Conservation (phyloP, 352 stramenopile species). For the Pythium insidiosum region DNA sequence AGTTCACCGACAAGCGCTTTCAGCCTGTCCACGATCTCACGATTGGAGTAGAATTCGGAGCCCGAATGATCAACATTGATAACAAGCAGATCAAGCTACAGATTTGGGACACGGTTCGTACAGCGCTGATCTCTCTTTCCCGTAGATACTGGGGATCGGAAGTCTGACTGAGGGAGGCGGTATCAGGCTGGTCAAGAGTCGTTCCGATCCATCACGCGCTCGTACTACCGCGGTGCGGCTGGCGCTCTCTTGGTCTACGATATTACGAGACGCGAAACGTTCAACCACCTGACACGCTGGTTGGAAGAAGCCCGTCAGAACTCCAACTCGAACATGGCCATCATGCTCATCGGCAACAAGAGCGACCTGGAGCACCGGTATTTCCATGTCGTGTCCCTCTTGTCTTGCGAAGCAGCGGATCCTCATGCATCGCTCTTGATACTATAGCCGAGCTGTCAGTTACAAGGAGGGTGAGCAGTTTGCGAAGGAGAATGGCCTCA, state of each 20-base stretch:
- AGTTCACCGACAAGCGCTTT: slow-evolving; percentile 99
- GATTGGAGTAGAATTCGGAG: slow-evolving; percentile 99
- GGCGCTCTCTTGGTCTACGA: slow-evolving; percentile 98
- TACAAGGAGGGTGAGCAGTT: slow-evolving; percentile 98
- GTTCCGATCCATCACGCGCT: slow-evolving; percentile 99
- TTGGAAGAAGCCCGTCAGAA: slow-evolving; percentile 98
- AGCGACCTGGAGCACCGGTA: slow-evolving; percentile 93
- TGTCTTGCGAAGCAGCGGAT: neutral
- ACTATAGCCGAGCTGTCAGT: slow-evolving; percentile 83
- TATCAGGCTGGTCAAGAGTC: slow-evolving; percentile 96
- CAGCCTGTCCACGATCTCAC: slow-evolving; percentile 99
- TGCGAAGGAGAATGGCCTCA: slow-evolving; percentile 98
- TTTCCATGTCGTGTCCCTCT: neutral
- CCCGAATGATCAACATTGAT: slow-evolving; percentile 98
- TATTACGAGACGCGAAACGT: slow-evolving; percentile 98
- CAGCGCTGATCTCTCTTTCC: neutral
- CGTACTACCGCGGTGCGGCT: slow-evolving; percentile 98
- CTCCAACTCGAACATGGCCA: slow-evolving; percentile 98
- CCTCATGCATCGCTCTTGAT: neutral
- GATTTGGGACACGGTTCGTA: slow-evolving; percentile 95
- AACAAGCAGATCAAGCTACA: slow-evolving; percentile 98
- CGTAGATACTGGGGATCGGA: too few species aligned
- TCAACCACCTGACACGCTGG: slow-evolving; percentile 98
- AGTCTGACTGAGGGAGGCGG: slow-evolving; percentile 1
- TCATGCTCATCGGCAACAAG: slow-evolving; percentile 99